Base-by-base conservation (phyloP, 805 yeast species). In the Diddensiella transvaalensis region DNA sequence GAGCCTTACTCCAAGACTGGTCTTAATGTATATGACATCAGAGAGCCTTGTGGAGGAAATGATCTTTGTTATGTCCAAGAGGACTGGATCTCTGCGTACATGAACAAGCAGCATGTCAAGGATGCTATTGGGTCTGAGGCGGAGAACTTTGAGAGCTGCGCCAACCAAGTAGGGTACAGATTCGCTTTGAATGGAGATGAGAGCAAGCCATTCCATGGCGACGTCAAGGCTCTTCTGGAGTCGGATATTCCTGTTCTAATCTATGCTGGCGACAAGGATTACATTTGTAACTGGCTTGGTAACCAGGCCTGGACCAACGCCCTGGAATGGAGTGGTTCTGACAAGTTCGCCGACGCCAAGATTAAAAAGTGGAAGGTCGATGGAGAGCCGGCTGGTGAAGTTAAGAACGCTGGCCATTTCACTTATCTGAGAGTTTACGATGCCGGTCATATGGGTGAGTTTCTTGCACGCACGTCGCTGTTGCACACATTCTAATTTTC, bases 231-330 rank as follows among this genome's bases (percentile, higher is more conserved):
- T 42, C 70, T 85, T 49, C 74, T 87, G 59, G 85, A 86, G 53
- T 62, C 73, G 21, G 80, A 72, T 5, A 57, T 86, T 48, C 95
- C 95, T 1, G 87, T 85, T 17, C 74, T 87, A 61, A 74, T 87
- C 51, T 87, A 87, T 57, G 95, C 93, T 11, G 95, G 95, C 64
- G 95, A 86, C 70, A 86, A 86, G 68, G 95, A 86, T 66, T 86
- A 80, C 64, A 86, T 86, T 60, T 86, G 95, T 67, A 86, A 86
- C 71, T 86, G 95, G 95, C 72, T 86, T 62, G 95, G 95, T 56
- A 85, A 86, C 66, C 75, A 76, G 58, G 90, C 85, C 3, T 86
- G 95, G 95, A 72, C 86, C 24, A 72, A 83, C 63, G 78, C 70
- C 41, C 70, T 85, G 52, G 81, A 81, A 58, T 81, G 83, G 83